A percentile compares a stretch with the other conserved stretches of the same genome.
Evolutionary conservation across 345 rosid species (phyloP).

Genomic region (Xanthoceras sorbifolium): DNA sequence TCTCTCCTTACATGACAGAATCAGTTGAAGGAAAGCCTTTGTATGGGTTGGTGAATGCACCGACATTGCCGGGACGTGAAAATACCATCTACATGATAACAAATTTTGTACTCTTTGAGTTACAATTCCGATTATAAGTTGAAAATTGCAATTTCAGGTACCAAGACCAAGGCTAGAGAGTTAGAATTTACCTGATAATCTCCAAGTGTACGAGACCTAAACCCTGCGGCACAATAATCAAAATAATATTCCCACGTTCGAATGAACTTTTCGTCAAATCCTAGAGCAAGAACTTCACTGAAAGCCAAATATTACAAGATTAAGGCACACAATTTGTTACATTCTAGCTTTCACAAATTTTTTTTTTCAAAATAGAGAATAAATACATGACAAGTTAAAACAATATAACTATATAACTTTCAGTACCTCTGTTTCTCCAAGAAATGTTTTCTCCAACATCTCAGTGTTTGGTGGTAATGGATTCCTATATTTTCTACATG

Average conservation of each 20-base stretch:
- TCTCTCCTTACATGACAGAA: background rate
- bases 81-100: slow-evolving; percentile 52
- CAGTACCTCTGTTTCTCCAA: no score
- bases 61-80: slow-evolving; percentile 69
- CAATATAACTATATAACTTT: no score
- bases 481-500: no score
- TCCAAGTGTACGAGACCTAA: slow-evolving; percentile 68
- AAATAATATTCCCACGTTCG: slow-evolving; percentile 94
- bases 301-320: background rate
- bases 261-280: slow-evolving; percentile 74
- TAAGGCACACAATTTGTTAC: background rate
- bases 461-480: no score
- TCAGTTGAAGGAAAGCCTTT: slow-evolving; percentile 39
- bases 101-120: no score
- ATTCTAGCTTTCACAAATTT: no score
- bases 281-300: slow-evolving; percentile 67
- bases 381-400: no score
- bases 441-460: no score
- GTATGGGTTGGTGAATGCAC: slow-evolving; percentile 52
- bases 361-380: no score
- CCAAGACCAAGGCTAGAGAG: background rate
- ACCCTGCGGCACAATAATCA: slow-evolving; percentile 85
- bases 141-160: background rate
- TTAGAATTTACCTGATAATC: slow-evolving; percentile 60
- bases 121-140: background rate